Percentiles rank a stretch among this genome's conserved stretches.
These are phyloP conservation scores for Hyphopichia wangnamkhiaoensis DNA, from an alignment of 1,139 yeast species.

Conservation along the genomic window DNA sequence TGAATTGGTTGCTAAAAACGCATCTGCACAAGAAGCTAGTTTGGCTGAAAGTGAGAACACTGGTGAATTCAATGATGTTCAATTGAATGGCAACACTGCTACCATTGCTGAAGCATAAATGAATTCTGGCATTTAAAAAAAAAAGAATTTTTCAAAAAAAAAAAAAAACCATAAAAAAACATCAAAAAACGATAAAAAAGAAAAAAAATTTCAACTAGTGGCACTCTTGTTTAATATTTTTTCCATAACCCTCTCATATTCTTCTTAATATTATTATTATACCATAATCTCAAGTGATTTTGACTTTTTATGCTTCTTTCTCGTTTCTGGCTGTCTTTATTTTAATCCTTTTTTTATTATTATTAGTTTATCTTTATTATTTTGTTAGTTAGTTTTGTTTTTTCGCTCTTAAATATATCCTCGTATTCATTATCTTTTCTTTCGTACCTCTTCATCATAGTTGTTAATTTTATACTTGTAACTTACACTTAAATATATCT, in stretches of 20 bases:
- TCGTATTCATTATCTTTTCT: neutral
- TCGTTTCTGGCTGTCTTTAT: neutral
- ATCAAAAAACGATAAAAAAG: too few relatives aligned
- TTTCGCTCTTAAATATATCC: neutral
- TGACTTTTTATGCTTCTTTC: neutral
- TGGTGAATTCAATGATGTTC: constrained; percentile 10
- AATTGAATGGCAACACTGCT: constrained; percentile 9
- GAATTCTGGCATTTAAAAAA: too few relatives aligned
- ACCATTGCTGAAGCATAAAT: constrained; percentile 9
- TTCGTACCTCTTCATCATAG: neutral
- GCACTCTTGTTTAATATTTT: constrained; percentile 5
- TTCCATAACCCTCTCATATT: neutral
- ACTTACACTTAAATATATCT: too few relatives aligned
- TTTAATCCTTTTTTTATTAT: too few relatives aligned
- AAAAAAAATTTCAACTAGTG: too few relatives aligned
- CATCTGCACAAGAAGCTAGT: constrained; percentile 45
- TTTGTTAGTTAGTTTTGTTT: neutral
- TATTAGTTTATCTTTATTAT: too few relatives aligned
- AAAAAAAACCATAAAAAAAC: neutral
- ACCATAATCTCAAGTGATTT: neutral
- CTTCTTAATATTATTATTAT: neutral
- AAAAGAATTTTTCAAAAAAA: neutral
- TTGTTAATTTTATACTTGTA: neutral
- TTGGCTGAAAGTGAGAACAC: constrained; percentile 12
- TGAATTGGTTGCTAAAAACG: constrained; percentile 85